Conservation (phyloP, 768 basidiomycete genomes). For the Amyloporia xantha region DNA sequence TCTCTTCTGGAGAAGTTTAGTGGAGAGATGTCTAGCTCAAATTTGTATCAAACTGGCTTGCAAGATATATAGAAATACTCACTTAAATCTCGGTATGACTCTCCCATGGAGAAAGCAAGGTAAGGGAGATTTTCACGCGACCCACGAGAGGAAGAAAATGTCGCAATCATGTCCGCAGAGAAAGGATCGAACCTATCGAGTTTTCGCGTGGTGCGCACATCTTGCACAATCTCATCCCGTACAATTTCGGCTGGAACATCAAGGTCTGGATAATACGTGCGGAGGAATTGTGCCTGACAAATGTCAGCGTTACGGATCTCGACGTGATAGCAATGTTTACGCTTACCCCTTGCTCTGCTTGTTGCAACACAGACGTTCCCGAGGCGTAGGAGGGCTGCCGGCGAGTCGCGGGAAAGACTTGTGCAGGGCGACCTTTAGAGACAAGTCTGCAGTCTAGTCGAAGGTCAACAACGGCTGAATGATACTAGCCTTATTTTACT, state of each 20-base stretch:
- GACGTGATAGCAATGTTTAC: neutral
- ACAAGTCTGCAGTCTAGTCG: conserved; percentile 26
- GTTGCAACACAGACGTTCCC: conserved; percentile 30
- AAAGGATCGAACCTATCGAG: conserved; percentile 49
- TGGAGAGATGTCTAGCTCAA: conserved; percentile 42
- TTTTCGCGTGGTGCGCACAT: conserved; percentile 30
- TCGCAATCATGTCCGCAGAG: conserved; percentile 46
- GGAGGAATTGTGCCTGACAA: conserved; percentile 61
- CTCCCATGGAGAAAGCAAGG: conserved; percentile 60
- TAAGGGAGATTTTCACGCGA: conserved; percentile 24
- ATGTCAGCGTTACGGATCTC: neutral
- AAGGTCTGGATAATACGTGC: conserved; percentile 64
- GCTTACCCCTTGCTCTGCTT: conserved; percentile 62
- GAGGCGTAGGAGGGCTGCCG: conserved; percentile 30
- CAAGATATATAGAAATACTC: conserved; percentile 17
- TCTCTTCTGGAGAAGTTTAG: conserved; percentile 25
- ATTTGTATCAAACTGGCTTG: neutral
- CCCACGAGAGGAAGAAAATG: conserved; percentile 26
- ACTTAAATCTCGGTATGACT: conserved; percentile 56
- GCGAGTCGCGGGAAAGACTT: conserved; percentile 56
- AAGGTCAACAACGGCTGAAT: neutral
- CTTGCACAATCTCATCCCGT: conserved; percentile 44
- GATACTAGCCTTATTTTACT: neutral
- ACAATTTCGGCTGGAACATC: conserved; percentile 69
- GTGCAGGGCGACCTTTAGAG: conserved; percentile 26